Conservation (phyloP, 768 basidiomycete genomes). For the Pisolithus microcarpus region DNA sequence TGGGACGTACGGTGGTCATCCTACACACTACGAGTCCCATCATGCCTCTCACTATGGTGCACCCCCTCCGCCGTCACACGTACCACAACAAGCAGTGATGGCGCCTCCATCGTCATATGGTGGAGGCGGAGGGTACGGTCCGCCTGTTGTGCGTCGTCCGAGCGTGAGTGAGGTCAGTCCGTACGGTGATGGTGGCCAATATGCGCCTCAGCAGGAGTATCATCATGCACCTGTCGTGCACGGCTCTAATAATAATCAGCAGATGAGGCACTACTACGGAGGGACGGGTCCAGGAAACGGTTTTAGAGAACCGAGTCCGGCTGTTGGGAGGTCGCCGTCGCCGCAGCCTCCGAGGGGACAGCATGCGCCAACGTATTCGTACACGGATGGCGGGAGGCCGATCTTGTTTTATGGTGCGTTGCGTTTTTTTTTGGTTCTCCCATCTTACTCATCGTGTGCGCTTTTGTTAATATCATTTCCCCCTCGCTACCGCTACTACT, state of each 20-base stretch:
- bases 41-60: background rate
- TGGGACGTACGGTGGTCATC: background rate
- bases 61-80: background rate
- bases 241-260: background rate
- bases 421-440: background rate
- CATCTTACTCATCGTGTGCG: background rate
- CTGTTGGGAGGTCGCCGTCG: constrained; percentile 41
- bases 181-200: background rate
- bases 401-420: constrained; percentile 85
- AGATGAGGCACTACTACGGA: background rate
- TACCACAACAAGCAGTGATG: background rate
- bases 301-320: constrained; percentile 41
- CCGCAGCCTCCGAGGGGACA: constrained; percentile 37
- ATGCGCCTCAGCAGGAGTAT: background rate
- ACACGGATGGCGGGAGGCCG: constrained; percentile 73
- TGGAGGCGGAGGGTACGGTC: background rate
- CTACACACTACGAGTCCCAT: background rate
- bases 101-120: background rate
- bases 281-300: background rate
- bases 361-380: constrained; percentile 61
- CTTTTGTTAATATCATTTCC: background rate
- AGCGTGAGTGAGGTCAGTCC: background rate
- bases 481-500: background rate
- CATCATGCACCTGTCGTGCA: background rate
- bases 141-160: background rate